Evolutionary conservation across 169 alveolate species (phyloP).

Genomic region (Eimeria praecox): DNA sequence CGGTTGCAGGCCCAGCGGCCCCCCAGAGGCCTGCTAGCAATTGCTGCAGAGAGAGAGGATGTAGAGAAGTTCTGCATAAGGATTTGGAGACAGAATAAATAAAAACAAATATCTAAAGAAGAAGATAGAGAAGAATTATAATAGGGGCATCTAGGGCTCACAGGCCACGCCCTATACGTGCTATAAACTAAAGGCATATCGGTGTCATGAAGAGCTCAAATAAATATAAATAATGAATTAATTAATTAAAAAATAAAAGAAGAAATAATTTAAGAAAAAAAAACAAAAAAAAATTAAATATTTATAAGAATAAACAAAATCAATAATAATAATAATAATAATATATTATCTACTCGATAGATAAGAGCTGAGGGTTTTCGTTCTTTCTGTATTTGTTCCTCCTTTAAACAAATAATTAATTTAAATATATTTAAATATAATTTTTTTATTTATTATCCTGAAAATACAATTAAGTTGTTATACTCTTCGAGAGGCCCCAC

Average conservation of each 20-base stretch:
- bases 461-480: neutral
- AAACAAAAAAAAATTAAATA: too few species aligned
- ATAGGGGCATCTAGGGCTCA: neutral
- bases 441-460: neutral
- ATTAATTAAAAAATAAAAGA: neutral
- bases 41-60: neutral
- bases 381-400: neutral
- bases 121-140: neutral
- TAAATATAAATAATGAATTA: neutral
- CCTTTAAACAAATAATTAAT: neutral
- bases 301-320: too few species aligned
- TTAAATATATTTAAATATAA: neutral
- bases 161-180: constrained; percentile 3
- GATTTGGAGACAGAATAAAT: neutral
- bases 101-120: neutral
- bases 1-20: constrained; percentile 35
- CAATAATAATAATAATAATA: too few species aligned
- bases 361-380: too few species aligned
- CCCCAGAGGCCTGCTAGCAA: constrained; percentile 10
- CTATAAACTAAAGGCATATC: constrained; percentile 13
- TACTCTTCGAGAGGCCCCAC: neutral
- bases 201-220: neutral
- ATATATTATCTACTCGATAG: neutral
- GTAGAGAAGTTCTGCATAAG: neutral
- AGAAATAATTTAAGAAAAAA: too few species aligned